These are phyloP conservation scores for Magnusiomyces suaveolens DNA, from an alignment of 1,139 yeast species.

Conservation along the genomic window DNA sequence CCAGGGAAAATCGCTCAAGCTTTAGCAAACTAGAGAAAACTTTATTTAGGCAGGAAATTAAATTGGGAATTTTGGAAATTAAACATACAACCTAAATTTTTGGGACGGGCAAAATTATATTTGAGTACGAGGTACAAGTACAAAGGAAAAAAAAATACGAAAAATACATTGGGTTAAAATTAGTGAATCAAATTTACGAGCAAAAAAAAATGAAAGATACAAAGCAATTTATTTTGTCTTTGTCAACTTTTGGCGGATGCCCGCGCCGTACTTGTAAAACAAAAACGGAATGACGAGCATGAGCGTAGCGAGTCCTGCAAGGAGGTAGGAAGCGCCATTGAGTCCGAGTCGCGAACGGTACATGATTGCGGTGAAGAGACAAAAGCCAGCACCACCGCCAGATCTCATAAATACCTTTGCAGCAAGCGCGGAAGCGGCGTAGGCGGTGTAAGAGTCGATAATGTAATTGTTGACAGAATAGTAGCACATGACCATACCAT, in stretches of 20 bases:
- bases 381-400: slow-evolving; percentile 82
- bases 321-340: slow-evolving; percentile 74
- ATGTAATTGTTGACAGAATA: slow-evolving; percentile 82
- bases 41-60: too few relatives aligned
- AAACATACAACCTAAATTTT: too few relatives aligned
- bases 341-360: slow-evolving; percentile 50
- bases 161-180: too few relatives aligned
- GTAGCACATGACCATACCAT: slow-evolving; percentile 83
- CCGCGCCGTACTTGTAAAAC: slow-evolving; percentile 61
- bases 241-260: slow-evolving; percentile 46
- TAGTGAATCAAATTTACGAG: too few relatives aligned
- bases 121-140: too few relatives aligned
- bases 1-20: too few relatives aligned
- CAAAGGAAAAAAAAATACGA: too few relatives aligned
- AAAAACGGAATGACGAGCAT: slow-evolving; percentile 79
- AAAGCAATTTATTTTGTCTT: neutral
- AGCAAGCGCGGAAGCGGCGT: slow-evolving; percentile 86
- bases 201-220: too few relatives aligned
- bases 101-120: too few relatives aligned
- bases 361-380: slow-evolving; percentile 73
- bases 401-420: slow-evolving; percentile 81
- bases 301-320: slow-evolving; percentile 75
- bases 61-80: too few relatives aligned
- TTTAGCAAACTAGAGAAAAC: too few relatives aligned
- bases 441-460: slow-evolving; percentile 76